Conservation (phyloP, 441 rosid genomes). For the Populus hybrid region DNA sequence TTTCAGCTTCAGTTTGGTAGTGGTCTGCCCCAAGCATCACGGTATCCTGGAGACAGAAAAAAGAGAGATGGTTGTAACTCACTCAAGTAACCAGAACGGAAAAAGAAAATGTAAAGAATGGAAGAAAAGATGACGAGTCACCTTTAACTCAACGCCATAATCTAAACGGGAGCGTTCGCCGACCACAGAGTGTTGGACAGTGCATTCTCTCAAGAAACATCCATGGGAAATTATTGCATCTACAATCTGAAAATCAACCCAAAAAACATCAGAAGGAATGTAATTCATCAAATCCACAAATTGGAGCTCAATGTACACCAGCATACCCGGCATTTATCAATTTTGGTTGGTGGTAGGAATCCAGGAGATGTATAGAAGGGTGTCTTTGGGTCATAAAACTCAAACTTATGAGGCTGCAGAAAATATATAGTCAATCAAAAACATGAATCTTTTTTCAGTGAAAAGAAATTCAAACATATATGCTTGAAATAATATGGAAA, state of each 20-base stretch:
- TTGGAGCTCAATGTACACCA: slow-evolving; percentile 2
- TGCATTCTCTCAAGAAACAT: slow-evolving; percentile 84
- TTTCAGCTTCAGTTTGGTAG: slow-evolving; percentile 89
- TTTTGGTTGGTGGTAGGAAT: slow-evolving; percentile 81
- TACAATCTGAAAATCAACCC: slow-evolving; percentile 41
- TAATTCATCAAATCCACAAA: slow-evolving; percentile 1
- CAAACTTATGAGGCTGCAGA: slow-evolving; percentile 64
- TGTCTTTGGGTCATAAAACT: slow-evolving; percentile 81
- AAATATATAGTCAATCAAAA: neutral
- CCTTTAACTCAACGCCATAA: slow-evolving; percentile 80
- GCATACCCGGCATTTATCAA: slow-evolving; percentile 67
- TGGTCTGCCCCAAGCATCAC: slow-evolving; percentile 83
- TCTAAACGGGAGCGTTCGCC: slow-evolving; percentile 89
- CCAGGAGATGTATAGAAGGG: slow-evolving; percentile 90
- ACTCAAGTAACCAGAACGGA: neutral
- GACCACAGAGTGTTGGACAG: slow-evolving; percentile 65
- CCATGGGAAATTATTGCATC: slow-evolving; percentile 93
- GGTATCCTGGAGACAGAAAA: slow-evolving; percentile 53
- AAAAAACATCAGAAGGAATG: slow-evolving; percentile 19
- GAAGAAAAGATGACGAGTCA: slow-evolving; percentile 10
- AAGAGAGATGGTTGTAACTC: neutral
- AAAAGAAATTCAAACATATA: neutral
- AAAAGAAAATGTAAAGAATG: neutral
- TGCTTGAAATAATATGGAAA: neutral
- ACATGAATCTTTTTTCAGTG: neutral